These are phyloP conservation scores for Oidium heveae DNA, from an alignment of 2,329 filamentous ascomycete genomes.

Conservation along the genomic window DNA sequence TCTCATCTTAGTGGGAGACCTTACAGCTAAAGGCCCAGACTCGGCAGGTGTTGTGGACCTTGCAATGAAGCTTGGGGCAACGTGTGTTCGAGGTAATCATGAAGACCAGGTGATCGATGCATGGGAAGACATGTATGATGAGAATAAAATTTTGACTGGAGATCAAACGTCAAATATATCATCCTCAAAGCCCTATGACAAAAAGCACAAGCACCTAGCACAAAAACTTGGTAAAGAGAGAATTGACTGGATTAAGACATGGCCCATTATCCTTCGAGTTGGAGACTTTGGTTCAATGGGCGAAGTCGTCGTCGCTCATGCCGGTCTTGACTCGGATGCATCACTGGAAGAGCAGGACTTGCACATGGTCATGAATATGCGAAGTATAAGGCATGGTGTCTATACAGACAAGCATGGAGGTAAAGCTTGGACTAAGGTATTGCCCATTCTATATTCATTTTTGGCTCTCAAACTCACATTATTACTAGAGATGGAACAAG, in stretches of 20 bases:
- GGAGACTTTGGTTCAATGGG: conserved; percentile 35
- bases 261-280: conserved; percentile 55
- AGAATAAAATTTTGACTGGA: conserved; percentile 3
- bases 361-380: conserved; percentile 77
- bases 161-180: too few species aligned
- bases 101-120: conserved; percentile 65
- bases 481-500: conserved; percentile 27
- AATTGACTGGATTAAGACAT: conserved; percentile 39
- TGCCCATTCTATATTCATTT: background rate
- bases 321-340: conserved; percentile 56
- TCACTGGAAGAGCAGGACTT: conserved; percentile 46
- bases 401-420: conserved; percentile 9
- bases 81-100: conserved; percentile 74
- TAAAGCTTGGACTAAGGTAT: conserved; percentile 12
- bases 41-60: conserved; percentile 53
- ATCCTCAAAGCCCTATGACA: conserved; percentile 5
- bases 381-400: conserved; percentile 22
- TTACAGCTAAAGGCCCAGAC: conserved; percentile 71
- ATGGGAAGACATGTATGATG: conserved; percentile 18
- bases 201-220: conserved; percentile 8
- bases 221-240: conserved; percentile 23
- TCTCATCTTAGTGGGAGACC: conserved; percentile 50
- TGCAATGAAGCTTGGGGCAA: conserved; percentile 47
- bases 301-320: conserved; percentile 57
- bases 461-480: background rate